phyloP scores from a whole-genome alignment of 768 basidiomycete species.

The Leccinum disarticulatum region DNA sequence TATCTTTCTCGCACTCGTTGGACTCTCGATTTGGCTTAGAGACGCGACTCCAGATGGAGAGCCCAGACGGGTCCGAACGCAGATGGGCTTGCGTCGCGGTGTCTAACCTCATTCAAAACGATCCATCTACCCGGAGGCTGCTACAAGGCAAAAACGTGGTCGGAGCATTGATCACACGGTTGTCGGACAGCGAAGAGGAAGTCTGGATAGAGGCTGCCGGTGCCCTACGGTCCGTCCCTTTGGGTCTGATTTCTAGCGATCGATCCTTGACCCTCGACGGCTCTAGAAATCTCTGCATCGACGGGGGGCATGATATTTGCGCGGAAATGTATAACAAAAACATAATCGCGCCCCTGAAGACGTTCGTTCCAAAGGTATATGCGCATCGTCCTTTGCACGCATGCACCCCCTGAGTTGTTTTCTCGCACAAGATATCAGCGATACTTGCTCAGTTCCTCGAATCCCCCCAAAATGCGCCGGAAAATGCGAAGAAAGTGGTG shows the following conservation, averaged over 20 bases:
- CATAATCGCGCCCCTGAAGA: constrained; percentile 72
- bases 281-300: constrained; percentile 85
- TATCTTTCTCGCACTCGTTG: constrained; percentile 5
- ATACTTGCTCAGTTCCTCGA: constrained; percentile 68
- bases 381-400: not conserved
- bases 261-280: constrained; percentile 9
- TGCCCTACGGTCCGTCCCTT: constrained; percentile 66
- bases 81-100: constrained; percentile 97
- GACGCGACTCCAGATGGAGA: constrained; percentile 57
- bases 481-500: constrained; percentile 71
- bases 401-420: not conserved
- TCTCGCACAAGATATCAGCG: constrained; percentile 59
- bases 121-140: constrained; percentile 86
- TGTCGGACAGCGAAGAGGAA: constrained; percentile 88
- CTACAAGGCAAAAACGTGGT: constrained; percentile 92
- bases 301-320: constrained; percentile 93
- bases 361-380: constrained; percentile 76
- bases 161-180: constrained; percentile 78
- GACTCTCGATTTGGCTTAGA: not conserved
- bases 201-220: constrained; percentile 89
- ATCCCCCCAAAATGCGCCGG: constrained; percentile 58
- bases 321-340: constrained; percentile 98
- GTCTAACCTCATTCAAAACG: constrained; percentile 94
- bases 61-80: constrained; percentile 73
- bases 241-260: not conserved